Conservation (phyloP, 768 basidiomycete genomes). For the Phallus indusiatus region DNA sequence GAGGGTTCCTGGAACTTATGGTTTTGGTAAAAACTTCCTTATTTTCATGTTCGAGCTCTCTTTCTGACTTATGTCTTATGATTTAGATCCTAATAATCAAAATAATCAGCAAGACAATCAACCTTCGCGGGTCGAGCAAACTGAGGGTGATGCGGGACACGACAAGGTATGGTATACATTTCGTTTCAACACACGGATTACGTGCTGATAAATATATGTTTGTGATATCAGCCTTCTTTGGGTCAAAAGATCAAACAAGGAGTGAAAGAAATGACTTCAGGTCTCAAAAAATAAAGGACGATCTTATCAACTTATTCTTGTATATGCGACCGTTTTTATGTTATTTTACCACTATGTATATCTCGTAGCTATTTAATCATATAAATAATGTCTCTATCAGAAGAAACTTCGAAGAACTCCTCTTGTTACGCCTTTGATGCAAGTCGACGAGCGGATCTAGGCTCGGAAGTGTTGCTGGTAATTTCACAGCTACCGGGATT, state of each 20-base stretch:
- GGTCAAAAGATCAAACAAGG: background rate
- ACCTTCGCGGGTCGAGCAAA: background rate
- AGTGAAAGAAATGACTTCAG: background rate
- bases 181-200: background rate
- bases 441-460: too few species aligned
- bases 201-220: background rate
- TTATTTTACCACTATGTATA: too few species aligned
- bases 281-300: background rate
- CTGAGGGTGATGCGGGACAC: background rate
- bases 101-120: background rate
- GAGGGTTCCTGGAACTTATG: background rate
- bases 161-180: background rate
- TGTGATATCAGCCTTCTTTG: background rate
- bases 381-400: too few species aligned
- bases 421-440: too few species aligned
- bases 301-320: too few species aligned
- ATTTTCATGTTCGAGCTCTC: background rate
- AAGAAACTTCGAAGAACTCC: too few species aligned
- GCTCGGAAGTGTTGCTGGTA: too few species aligned
- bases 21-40: background rate
- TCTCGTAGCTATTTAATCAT: too few species aligned
- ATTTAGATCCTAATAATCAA: background rate
- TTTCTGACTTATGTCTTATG: background rate
- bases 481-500: too few species aligned
- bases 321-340: too few species aligned